These are phyloP conservation scores for Amauroascus verrucosus DNA, from an alignment of 2,329 filamentous ascomycete genomes.

Conservation along the genomic window DNA sequence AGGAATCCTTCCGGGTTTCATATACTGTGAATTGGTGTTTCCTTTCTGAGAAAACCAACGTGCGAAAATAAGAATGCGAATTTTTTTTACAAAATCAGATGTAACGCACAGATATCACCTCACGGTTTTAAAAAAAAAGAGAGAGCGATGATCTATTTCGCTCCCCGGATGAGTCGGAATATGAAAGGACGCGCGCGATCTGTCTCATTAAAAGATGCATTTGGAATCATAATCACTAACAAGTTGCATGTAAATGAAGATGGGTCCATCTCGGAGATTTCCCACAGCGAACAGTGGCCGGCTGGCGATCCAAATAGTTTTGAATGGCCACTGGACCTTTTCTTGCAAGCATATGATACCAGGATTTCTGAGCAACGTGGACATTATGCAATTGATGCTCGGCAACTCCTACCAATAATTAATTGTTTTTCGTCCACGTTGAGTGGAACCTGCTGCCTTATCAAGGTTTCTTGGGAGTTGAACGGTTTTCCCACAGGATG, in stretches of 20 bases:
- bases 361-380: neutral
- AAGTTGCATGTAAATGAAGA: neutral
- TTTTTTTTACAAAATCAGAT: too few species aligned
- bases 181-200: neutral
- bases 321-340: neutral
- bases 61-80: too few species aligned
- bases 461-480: neutral
- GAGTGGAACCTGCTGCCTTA: neutral
- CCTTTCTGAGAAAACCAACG: neutral
- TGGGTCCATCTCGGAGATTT: neutral
- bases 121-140: neutral
- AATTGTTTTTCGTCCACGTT: neutral
- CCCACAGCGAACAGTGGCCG: neutral
- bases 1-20: neutral
- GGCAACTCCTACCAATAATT: neutral
- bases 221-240: neutral
- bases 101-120: constrained; percentile 6
- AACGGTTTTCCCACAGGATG: neutral
- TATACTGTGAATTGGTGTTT: neutral
- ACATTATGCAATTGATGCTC: neutral
- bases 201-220: neutral
- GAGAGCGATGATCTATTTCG: neutral
- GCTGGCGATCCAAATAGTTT: neutral
- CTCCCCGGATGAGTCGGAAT: neutral
- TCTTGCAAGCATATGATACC: neutral